Base-by-base conservation (phyloP, 1,284 basidiomycete genomes). In the Ganoderma meredithae region DNA sequence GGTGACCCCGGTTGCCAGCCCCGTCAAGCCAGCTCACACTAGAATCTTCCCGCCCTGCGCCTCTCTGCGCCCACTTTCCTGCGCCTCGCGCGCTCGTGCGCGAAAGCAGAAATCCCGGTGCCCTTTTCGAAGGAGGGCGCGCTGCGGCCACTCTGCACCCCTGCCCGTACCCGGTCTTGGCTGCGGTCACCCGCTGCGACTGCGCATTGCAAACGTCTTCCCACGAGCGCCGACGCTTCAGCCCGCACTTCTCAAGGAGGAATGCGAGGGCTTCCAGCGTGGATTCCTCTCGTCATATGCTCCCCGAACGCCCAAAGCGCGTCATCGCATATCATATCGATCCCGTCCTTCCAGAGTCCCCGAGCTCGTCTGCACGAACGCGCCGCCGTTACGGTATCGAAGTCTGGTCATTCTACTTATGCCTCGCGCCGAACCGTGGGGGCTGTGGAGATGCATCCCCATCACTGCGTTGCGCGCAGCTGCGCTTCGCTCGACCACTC, bases 361-460 rank as follows among this genome's bases (percentile, higher is more conserved):
- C 47, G 47, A 12, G 9, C 47, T 22, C 22, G 22, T 49, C 47
- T 49, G 47, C 22, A 22, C 22, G 22, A 25, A 25, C 22, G 22
- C 47, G 10, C 47, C 22, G 47, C 47, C 52, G 27, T 55, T 53
- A 53, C 52, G 52, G 52, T 27, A 27, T 55, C 52, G 52, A 55
- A 17, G 10, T 9, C n/a, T 58, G 27, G 55, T n/a, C 55, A 56
- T 13, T 55, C 25, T 15, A 36, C 36, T 27, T 7, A 56, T 56
- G 36, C 55, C 15, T 33, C 31, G 31, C 53, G 53, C 25, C 31
- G 25, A 17, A 13, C 15, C n/a, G 2, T 27, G 19, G 19, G 33
- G 33, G 39, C 3, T 17, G 17, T 58, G 52, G 27, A 53, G 15
- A 19, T 33, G 47, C 52, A 55, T 25, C 31, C 9, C 27, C 27